phyloP scores from a whole-genome alignment of 257 asterid species.

The Solanum paucissectum region DNA sequence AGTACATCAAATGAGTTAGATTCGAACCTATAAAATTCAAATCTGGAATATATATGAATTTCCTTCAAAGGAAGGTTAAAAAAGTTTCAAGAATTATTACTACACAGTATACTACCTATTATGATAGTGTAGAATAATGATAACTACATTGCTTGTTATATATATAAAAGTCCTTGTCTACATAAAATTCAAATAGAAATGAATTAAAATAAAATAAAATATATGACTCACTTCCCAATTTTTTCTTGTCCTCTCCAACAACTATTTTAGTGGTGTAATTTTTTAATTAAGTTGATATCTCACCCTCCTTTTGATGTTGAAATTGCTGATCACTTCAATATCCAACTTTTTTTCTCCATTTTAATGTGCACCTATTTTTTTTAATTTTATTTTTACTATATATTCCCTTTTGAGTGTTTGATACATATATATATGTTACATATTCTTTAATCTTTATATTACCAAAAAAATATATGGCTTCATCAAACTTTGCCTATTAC shows the following conservation, averaged over 20 bases:
- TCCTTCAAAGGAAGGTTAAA: neutral
- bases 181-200: neutral
- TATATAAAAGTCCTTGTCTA: neutral
- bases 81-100: neutral
- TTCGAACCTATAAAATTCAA: neutral
- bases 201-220: neutral
- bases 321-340: neutral
- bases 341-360: neutral
- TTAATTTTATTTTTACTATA: neutral
- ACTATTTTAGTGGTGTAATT: slow-evolving; percentile 1
- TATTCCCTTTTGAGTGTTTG: neutral
- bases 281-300: neutral
- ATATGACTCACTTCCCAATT: neutral
- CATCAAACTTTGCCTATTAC: neutral
- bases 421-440: neutral
- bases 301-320: slow-evolving; percentile 2
- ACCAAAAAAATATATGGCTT: slow-evolving; percentile 5
- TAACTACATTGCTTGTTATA: neutral
- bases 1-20: neutral
- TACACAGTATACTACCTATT: neutral
- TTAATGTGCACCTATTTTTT: neutral
- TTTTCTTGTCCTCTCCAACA: neutral
- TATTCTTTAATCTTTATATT: neutral
- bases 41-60: neutral
- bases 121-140: neutral